phyloP scores from a whole-genome alignment of 1,284 basidiomycete genomes.

The Butyriboletus appendiculatus region DNA sequence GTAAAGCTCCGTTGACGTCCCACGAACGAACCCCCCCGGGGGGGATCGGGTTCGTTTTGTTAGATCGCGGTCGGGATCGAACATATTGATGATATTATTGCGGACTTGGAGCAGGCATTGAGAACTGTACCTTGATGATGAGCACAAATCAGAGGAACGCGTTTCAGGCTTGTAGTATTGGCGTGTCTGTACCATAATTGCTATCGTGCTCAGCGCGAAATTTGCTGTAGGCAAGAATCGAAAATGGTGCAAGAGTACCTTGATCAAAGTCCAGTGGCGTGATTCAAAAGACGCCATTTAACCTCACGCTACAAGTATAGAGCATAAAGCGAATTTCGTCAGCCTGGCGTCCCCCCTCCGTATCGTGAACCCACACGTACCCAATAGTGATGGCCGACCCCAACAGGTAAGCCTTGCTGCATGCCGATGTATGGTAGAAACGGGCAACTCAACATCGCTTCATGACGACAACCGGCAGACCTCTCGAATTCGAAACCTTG shows the following conservation, averaged over 20 bases:
- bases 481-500: conserved; percentile 73
- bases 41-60: conserved; percentile 9
- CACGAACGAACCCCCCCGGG: conserved; percentile 17
- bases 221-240: too few species aligned
- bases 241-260: too few species aligned
- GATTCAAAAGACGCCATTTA: too few species aligned
- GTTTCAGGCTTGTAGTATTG: too few species aligned
- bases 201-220: too few species aligned
- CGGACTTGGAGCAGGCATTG: conserved; percentile 61
- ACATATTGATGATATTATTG: conserved; percentile 80
- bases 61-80: conserved; percentile 66
- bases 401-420: conserved; percentile 13
- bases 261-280: too few species aligned
- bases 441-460: neutral
- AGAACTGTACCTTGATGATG: neutral
- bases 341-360: neutral
- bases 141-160: too few species aligned
- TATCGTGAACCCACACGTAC: neutral
- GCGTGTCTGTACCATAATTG: too few species aligned
- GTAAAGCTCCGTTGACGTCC: neutral
- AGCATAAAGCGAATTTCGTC: neutral
- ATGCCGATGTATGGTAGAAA: neutral
- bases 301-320: neutral
- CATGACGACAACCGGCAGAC: conserved; percentile 34
- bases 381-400: conserved; percentile 15